These are phyloP conservation scores for Streptanthus diversifolius DNA, from an alignment of 345 rosid species.

Conservation along the genomic window DNA sequence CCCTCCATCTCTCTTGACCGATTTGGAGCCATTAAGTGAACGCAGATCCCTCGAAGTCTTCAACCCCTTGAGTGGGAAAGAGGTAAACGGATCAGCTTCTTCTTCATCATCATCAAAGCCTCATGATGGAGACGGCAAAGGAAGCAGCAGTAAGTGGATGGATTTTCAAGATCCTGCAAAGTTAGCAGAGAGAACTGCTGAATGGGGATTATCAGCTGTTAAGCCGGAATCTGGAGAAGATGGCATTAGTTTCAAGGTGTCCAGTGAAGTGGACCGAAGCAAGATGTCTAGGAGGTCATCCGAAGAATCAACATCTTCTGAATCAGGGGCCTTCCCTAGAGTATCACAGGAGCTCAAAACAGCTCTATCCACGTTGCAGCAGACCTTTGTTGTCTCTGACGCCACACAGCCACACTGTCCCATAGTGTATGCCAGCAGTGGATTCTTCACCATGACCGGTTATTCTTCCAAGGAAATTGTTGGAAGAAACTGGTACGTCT, in stretches of 20 bases:
- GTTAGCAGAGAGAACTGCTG: constrained; percentile 69
- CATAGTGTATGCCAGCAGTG: constrained; percentile 88
- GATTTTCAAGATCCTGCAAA: constrained; percentile 56
- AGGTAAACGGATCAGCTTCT: constrained; percentile 16
- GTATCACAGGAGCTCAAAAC: constrained; percentile 84
- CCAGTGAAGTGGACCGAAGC: constrained; percentile 44
- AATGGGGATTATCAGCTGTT: constrained; percentile 75
- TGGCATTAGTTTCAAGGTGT: constrained; percentile 44
- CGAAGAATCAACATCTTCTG: constrained; percentile 51
- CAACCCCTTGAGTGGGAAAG: constrained; percentile 27
- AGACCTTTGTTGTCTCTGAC: constrained; percentile 94
- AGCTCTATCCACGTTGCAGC: constrained; percentile 83
- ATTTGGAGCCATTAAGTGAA: constrained; percentile 18
- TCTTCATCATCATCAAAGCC: constrained; percentile 32
- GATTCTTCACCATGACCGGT: constrained; percentile 92
- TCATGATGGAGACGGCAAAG: background rate
- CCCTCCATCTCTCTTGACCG: constrained; percentile 26
- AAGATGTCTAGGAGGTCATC: constrained; percentile 61
- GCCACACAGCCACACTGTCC: constrained; percentile 88
- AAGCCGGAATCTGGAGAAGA: constrained; percentile 46
- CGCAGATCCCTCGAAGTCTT: constrained; percentile 38
- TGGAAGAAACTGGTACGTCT: constrained; percentile 82
- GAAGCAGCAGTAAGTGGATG: constrained; percentile 56
- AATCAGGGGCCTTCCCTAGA: constrained; percentile 54
- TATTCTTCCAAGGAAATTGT: constrained; percentile 74